phyloP scores from a whole-genome alignment of 768 basidiomycete genomes.

The Trametes maxima region DNA sequence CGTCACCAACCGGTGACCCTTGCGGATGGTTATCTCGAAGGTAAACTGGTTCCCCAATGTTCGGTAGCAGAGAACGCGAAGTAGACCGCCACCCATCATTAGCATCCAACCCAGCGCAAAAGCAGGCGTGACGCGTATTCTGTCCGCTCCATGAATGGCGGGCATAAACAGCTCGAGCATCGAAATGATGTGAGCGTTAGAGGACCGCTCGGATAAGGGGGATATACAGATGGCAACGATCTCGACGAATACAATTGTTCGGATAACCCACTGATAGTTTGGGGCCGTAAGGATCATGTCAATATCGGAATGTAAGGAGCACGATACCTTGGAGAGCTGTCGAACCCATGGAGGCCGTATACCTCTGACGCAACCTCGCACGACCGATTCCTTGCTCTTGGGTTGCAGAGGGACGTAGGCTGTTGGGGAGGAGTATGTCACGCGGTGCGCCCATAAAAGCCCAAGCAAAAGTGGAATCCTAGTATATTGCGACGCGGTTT shows the following conservation, averaged over 20 bases:
- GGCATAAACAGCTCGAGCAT: not conserved
- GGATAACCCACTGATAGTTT: not conserved
- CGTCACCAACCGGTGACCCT: constrained; percentile 32
- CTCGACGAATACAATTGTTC: constrained; percentile 3
- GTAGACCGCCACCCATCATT: constrained; percentile 11
- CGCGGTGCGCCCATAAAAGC: constrained; percentile 5
- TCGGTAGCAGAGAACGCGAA: constrained; percentile 29
- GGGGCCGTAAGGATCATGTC: not conserved
- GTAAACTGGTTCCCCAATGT: constrained; percentile 33
- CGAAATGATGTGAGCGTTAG: not conserved
- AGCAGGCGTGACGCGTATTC: constrained; percentile 11
- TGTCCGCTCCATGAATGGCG: not conserved
- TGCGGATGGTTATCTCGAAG: constrained; percentile 30
- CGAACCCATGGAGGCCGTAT: constrained; percentile 1
- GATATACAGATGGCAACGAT: not conserved
- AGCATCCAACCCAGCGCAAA: constrained; percentile 23
- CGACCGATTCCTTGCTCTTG: not conserved
- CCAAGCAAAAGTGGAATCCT: constrained; percentile 2
- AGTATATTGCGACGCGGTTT: not conserved
- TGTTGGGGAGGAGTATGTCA: constrained; percentile 8
- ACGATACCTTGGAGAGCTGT: constrained; percentile 2
- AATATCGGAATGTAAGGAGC: not conserved
- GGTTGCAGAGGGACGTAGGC: constrained; percentile 1
- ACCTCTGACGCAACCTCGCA: not conserved
- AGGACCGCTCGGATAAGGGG: not conserved